phyloP scores from a whole-genome alignment of 2,329 filamentous ascomycete genomes.

The Stemphylium vesicarium region DNA sequence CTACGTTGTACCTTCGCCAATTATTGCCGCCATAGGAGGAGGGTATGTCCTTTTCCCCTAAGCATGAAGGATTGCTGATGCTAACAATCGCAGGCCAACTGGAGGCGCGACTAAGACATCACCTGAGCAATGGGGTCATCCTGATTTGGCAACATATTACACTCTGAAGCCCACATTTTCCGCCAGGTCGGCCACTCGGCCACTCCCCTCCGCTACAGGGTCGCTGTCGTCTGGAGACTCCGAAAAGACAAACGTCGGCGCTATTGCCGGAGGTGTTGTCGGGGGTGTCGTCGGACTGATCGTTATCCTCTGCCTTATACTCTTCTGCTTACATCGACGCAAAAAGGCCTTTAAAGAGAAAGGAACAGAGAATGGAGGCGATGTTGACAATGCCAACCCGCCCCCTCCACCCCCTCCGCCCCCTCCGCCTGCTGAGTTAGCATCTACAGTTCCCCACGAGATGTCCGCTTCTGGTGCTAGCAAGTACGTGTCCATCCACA shows the following conservation, averaged over 20 bases:
- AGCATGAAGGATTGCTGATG: slow-evolving; percentile 13
- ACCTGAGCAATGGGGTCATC: slow-evolving; percentile 59
- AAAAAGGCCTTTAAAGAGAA: slow-evolving; percentile 40
- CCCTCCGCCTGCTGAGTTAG: slow-evolving; percentile 42
- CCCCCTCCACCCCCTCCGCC: not conserved
- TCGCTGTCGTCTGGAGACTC: slow-evolving; percentile 12
- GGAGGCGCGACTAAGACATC: slow-evolving; percentile 62
- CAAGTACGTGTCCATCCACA: slow-evolving; percentile 40
- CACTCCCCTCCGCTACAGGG: slow-evolving; percentile 39
- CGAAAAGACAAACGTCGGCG: slow-evolving; percentile 40
- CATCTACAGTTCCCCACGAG: slow-evolving; percentile 39
- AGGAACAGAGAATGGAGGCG: not conserved
- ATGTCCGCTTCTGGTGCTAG: slow-evolving; percentile 29
- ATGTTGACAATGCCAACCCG: slow-evolving; percentile 1
- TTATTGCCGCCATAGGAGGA: slow-evolving; percentile 56
- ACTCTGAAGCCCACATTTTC: slow-evolving; percentile 56
- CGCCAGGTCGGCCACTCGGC: slow-evolving; percentile 59
- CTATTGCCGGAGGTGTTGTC: slow-evolving; percentile 51
- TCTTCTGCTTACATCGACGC: slow-evolving; percentile 47
- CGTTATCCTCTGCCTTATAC: slow-evolving; percentile 39
- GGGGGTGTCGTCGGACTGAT: slow-evolving; percentile 47
- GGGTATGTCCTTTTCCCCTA: slow-evolving; percentile 34
- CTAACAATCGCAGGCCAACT: slow-evolving; percentile 43
- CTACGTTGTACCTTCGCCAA: slow-evolving; percentile 62
- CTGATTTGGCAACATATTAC: slow-evolving; percentile 62